Conservation (phyloP, 2,329 filamentous ascomycete species). For the Neofusicoccum sp. region DNA sequence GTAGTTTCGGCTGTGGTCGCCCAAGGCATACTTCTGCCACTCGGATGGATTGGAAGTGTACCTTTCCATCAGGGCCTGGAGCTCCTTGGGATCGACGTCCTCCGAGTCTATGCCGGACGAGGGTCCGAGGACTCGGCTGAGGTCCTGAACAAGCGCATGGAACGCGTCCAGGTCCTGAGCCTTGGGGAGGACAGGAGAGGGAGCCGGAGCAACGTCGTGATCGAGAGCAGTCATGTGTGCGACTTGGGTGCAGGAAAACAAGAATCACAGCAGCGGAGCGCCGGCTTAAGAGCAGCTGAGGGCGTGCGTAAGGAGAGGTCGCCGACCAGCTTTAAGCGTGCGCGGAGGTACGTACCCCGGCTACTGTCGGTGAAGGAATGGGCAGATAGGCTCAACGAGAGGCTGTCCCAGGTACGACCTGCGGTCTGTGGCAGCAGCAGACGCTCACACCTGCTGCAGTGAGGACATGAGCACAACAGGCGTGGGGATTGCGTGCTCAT, state of each 20-base stretch:
- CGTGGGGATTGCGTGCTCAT: slow-evolving; percentile 5
- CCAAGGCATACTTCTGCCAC: slow-evolving; percentile 74
- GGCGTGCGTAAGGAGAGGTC: slow-evolving; percentile 3
- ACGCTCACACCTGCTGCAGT: slow-evolving; percentile 10
- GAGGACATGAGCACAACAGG: slow-evolving; percentile 7
- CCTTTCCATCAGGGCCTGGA: slow-evolving; percentile 69
- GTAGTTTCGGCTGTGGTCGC: slow-evolving; percentile 69
- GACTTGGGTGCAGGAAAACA: background rate
- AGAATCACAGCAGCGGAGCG: background rate
- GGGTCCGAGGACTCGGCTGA: slow-evolving; percentile 73
- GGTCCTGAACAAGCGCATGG: slow-evolving; percentile 67
- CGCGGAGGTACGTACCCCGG: slow-evolving; percentile 3
- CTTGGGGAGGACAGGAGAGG: background rate
- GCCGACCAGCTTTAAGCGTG: slow-evolving; percentile 11
- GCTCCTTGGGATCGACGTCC: slow-evolving; percentile 72
- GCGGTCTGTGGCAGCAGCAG: background rate
- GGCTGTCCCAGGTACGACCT: slow-evolving; percentile 13
- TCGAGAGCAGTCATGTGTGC: slow-evolving; percentile 16
- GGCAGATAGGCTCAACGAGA: slow-evolving; percentile 3
- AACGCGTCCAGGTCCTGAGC: slow-evolving; percentile 46
- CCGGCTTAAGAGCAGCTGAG: background rate
- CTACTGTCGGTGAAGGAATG: slow-evolving; percentile 14
- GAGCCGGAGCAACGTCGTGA: background rate
- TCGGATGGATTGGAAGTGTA: slow-evolving; percentile 69
- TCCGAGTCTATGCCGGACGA: slow-evolving; percentile 79